Conservation (phyloP, 208 protist genomes). For the Crithidia expoeki region DNA sequence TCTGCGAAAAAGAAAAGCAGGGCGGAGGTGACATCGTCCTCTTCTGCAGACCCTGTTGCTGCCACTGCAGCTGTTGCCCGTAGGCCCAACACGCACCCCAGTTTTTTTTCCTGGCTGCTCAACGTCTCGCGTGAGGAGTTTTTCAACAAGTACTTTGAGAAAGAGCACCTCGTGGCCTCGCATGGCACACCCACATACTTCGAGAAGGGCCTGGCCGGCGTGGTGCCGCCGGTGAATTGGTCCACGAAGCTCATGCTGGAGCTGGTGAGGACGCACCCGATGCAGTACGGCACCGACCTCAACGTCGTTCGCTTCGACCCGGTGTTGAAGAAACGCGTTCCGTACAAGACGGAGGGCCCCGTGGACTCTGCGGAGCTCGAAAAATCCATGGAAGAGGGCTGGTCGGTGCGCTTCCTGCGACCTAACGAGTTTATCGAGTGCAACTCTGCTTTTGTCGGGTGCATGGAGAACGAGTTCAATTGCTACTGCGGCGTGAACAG, state of each 20-base stretch:
- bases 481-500: conserved; percentile 91
- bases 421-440: conserved; percentile 70
- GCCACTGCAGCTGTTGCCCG: background rate
- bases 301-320: conserved; percentile 63
- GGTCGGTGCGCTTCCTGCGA: conserved; percentile 85
- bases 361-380: conserved; percentile 41
- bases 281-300: conserved; percentile 52
- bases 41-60: too few species aligned
- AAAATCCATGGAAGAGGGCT: conserved; percentile 68
- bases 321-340: conserved; percentile 46
- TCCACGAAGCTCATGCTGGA: conserved; percentile 59
- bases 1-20: conserved; percentile 2
- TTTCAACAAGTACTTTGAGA: conserved; percentile 82
- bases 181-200: conserved; percentile 52
- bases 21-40: background rate
- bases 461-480: conserved; percentile 87
- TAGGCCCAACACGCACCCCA: background rate
- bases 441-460: conserved; percentile 70
- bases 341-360: conserved; percentile 35
- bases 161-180: conserved; percentile 55
- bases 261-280: conserved; percentile 26
- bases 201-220: conserved; percentile 25
- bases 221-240: conserved; percentile 53
- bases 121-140: conserved; percentile 61
- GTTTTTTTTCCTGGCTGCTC: conserved; percentile 65